Evolutionary conservation across 208 protist genomes (phyloP), one percentile per base, ranked within the genome.

Genomic region (Wallacemonas collosoma): DNA sequence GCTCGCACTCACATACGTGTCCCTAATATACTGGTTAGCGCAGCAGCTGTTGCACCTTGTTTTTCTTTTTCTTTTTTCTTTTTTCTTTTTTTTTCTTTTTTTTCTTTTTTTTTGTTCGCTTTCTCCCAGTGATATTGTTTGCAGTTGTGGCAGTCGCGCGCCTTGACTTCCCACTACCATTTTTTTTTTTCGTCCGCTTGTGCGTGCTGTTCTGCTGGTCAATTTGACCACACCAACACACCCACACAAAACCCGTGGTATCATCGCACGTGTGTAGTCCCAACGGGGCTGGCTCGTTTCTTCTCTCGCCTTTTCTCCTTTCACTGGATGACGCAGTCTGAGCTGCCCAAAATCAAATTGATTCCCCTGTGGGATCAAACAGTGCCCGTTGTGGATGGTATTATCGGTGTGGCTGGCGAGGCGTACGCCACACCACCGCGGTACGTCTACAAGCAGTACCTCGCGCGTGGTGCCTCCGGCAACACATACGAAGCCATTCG

Each of bases 391-490:
- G 40, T 65, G 40, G 60, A 65, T 3, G 60, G 60, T 14, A 53
- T 76, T 43, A 41, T 70, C n/a, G 63, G 70, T 11, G 47, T 72
- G 50, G 45, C 68, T 51, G 69, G 61, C 12, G 61, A 51, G n/a
- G 9, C 47, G 17, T 35, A 58, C 44, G 44, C 58, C 39, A 61
- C 44, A 43, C 57, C 15, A 55, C 39, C 56, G 38, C 79, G 58
- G 53, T 83, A 83, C 71, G 45, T 40, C 36, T 83, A 87, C 50
- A 51, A 68, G 17, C 45, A 66, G 8, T 83, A 76, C 57, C 72
- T 87, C 51, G 57, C 73, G 2, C 73, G 66, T 39, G 82, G 82
- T 2, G 38, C 68, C 5, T 81, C 72, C 2, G 82, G 77, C 12
- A 51, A 54, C 62, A 75, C 78, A n/a, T 87, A 60, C 65, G 62